Base-by-base conservation (phyloP, 1,284 basidiomycete species). In the Ceratobasidium sp. region DNA sequence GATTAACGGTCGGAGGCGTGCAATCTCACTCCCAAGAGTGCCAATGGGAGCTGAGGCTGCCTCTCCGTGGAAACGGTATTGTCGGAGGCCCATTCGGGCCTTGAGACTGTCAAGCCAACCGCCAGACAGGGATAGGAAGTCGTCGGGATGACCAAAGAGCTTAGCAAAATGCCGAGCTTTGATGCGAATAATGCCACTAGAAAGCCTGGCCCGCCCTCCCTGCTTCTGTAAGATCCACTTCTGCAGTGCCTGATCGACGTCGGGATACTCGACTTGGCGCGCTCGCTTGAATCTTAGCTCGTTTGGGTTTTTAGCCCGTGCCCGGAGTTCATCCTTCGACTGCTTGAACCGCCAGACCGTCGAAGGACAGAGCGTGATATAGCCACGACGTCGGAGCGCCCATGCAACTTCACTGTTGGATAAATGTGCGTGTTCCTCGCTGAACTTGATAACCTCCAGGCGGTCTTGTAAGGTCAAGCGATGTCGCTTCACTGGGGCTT, bases 21-120 rank as follows among this genome's bases (percentile, higher is more conserved):
- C 26, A 1, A 57, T 21, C 32, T 63, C 61, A 7, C 8, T 46
- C 1, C 6, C 41, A n/a, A 73, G 26, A 4, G 21, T 44, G 7
- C 38, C 62, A 35, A 64, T 21, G 38, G 46, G 50, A 16, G 63
- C 80, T 23, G 81, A 82, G 30, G 73, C 82, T 44, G 82, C 81
- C 74, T 84, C 83, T 16, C 83, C 82, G 77, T 84, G 83, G 18
- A 76, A 54, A 1, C 72, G 28, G 73, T 73, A 73, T 61, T 82
- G 79, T 38, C 76, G 73, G 1, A 84, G 75, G 3, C 79, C 77
- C 46, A 35, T 47, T 3, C 47, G 47, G 11, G 46, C 28, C 13
- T 13, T 26, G 11, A 64, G 23, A 14, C 62, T 38, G 30, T 18
- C 26, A n/a, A 64, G 46, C 62, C 46, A 64, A 9, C 62, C 62